Conservation (phyloP, 1,139 yeast species). For the Martiniozyma asiatica region DNA sequence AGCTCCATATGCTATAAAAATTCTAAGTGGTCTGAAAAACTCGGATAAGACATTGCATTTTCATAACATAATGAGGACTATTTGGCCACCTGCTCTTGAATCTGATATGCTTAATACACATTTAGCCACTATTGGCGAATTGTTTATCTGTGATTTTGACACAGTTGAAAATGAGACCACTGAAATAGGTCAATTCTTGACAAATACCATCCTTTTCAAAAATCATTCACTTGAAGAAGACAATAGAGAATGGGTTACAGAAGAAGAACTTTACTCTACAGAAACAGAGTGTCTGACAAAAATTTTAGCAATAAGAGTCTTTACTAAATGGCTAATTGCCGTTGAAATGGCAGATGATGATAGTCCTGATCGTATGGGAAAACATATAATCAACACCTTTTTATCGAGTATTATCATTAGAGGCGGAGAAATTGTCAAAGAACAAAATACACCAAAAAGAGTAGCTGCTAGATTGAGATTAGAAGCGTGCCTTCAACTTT, state of each 20-base stretch:
- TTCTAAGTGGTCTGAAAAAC: slow-evolving; percentile 37
- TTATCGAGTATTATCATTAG: slow-evolving; percentile 57
- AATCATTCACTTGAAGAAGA: slow-evolving; percentile 26
- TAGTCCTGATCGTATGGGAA: slow-evolving; percentile 21
- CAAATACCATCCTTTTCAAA: slow-evolving; percentile 47
- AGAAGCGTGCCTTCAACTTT: slow-evolving; percentile 52
- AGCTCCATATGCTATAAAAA: slow-evolving; percentile 54
- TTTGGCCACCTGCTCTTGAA: slow-evolving; percentile 40
- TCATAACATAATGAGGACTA: slow-evolving; percentile 27
- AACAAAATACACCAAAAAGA: slow-evolving; percentile 45
- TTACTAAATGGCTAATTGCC: slow-evolving; percentile 44
- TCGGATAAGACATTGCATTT: slow-evolving; percentile 27
- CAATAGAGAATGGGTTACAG: slow-evolving; percentile 36
- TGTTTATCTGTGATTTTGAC: slow-evolving; percentile 41
- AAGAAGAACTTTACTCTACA: slow-evolving; percentile 25
- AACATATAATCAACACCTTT: slow-evolving; percentile 40
- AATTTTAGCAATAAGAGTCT: slow-evolving; percentile 42
- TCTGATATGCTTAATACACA: slow-evolving; percentile 37
- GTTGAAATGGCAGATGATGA: slow-evolving; percentile 26
- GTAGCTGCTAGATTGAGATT: slow-evolving; percentile 54
- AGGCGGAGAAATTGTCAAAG: slow-evolving; percentile 69
- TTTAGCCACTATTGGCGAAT: slow-evolving; percentile 49
- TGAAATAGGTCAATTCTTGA: slow-evolving; percentile 47
- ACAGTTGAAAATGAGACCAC: slow-evolving; percentile 35
- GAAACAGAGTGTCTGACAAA: slow-evolving; percentile 31